phyloP scores from a whole-genome alignment of 2,329 filamentous ascomycete genomes.

The Claviceps purpurea region DNA sequence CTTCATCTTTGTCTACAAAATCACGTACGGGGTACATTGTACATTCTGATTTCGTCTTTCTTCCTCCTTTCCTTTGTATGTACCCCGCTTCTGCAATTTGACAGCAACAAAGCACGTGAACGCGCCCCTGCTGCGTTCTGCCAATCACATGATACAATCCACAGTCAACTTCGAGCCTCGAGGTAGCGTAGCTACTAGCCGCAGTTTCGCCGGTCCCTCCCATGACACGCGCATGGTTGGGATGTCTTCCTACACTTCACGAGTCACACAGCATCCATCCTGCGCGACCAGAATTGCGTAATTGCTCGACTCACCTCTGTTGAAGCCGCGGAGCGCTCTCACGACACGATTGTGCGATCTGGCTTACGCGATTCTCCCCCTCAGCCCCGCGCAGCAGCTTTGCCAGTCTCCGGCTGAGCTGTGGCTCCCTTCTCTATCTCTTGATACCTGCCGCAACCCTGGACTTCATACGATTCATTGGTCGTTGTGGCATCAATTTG shows the following conservation, averaged over 20 bases:
- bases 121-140: neutral
- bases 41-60: too few relatives aligned
- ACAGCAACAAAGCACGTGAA: neutral
- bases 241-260: too few relatives aligned
- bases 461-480: neutral
- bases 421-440: neutral
- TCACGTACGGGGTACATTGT: too few relatives aligned
- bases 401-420: neutral
- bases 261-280: too few relatives aligned
- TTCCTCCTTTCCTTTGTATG: too few relatives aligned
- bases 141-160: constrained; percentile 6
- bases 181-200: too few relatives aligned
- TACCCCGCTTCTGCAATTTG: neutral
- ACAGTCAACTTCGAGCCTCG: too few relatives aligned
- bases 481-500: neutral
- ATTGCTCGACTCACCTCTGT: too few relatives aligned
- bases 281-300: too few relatives aligned
- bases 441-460: neutral
- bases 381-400: neutral
- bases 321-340: neutral
- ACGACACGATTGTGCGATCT: constrained; percentile 1
- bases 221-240: too few relatives aligned
- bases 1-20: too few relatives aligned
- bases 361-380: neutral
- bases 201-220: too few relatives aligned